Evolutionary conservation across 2,329 filamentous ascomycete genomes (phyloP).

Genomic region (Colletotrichum sp.): DNA sequence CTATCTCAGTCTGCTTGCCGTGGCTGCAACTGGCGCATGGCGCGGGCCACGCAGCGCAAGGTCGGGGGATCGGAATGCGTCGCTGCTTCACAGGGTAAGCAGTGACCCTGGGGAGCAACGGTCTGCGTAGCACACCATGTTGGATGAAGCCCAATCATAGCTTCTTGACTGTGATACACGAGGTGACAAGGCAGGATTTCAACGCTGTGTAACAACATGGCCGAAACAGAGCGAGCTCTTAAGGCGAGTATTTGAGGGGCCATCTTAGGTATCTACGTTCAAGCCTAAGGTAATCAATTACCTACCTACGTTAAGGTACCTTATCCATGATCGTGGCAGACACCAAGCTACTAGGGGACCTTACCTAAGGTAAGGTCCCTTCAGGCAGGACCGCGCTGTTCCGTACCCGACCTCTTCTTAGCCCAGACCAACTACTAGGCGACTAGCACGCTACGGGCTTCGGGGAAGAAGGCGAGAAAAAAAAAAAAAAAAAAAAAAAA

Average conservation of each 20-base stretch:
- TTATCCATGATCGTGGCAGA: too few species aligned
- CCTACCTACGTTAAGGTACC: too few species aligned
- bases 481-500: background rate
- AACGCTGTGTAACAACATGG: background rate
- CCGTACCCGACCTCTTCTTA: too few species aligned
- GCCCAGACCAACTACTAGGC: background rate
- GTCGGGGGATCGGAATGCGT: background rate
- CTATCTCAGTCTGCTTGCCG: background rate
- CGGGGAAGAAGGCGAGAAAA: background rate
- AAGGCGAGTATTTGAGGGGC: background rate
- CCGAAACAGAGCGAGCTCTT: background rate
- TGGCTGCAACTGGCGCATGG: background rate
- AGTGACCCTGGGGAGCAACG: background rate
- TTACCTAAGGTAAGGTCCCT: background rate
- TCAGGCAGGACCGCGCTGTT: background rate
- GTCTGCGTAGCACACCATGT: background rate
- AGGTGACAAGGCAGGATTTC: background rate
- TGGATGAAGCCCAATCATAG: background rate
- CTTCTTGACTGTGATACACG: background rate
- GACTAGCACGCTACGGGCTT: background rate
- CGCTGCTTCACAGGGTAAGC: background rate
- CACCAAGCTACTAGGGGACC: too few species aligned
- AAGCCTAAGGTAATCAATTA: background rate
- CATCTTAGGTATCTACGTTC: background rate
- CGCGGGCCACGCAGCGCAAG: background rate